A percentile compares a stretch with the other conserved stretches of the same genome.
Conservation (phyloP, 164 flowering plant genomes). For the Berberis thunbergii region DNA sequence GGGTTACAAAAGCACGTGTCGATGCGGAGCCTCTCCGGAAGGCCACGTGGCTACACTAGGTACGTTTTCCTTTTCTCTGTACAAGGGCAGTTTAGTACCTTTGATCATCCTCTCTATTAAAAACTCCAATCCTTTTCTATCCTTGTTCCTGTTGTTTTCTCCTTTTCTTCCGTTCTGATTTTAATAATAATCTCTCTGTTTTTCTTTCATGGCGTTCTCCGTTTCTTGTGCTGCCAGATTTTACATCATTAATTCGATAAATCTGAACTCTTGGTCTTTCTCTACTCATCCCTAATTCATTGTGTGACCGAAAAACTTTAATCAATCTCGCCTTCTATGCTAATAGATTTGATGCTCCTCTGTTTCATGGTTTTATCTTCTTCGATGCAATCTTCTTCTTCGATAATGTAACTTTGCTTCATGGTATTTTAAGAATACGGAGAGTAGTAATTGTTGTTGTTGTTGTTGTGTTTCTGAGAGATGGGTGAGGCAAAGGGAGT, state of each 20-base stretch:
- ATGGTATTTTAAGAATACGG: neutral
- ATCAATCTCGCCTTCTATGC: no score
- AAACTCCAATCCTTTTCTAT: neutral
- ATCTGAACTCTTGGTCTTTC: no score
- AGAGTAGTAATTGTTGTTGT: neutral
- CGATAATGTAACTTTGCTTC: no score
- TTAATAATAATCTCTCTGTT: neutral
- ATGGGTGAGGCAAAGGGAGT: conserved; percentile 26
- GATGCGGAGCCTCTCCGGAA: neutral
- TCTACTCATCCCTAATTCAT: no score
- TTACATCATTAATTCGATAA: no score
- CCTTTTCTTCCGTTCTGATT: neutral
- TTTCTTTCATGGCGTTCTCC: neutral
- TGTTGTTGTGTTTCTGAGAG: neutral
- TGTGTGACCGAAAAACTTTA: no score
- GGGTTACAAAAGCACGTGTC: conserved; percentile 12
- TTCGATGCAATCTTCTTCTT: no score
- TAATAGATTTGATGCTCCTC: no score
- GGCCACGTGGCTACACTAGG: conserved; percentile 6
- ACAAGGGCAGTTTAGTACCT: conserved; percentile 7
- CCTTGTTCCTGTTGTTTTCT: neutral
- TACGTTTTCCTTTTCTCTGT: neutral
- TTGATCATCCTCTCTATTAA: neutral
- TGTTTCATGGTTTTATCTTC: no score
- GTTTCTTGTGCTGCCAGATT: neutral